phyloP scores from a whole-genome alignment of 768 basidiomycete genomes.

The Thelephora aurantiotincta region DNA sequence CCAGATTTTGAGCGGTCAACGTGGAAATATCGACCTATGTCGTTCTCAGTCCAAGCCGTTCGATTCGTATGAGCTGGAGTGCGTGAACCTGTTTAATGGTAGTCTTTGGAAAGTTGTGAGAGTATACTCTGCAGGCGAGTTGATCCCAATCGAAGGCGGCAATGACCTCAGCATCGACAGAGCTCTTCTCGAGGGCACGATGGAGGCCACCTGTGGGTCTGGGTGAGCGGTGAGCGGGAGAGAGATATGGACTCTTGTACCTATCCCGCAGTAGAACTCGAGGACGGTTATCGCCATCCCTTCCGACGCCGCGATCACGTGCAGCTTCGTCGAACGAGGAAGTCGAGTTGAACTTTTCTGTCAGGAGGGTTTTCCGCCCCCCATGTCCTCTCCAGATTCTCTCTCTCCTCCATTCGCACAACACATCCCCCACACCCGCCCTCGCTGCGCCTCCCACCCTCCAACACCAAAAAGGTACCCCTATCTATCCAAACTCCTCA shows the following conservation, averaged over 20 bases:
- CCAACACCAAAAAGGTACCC: conserved; percentile 22
- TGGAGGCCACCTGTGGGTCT: conserved; percentile 49
- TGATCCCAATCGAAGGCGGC: conserved; percentile 82
- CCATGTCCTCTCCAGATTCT: conserved; percentile 2
- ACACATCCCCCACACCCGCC: background rate
- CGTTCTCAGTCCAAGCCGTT: background rate
- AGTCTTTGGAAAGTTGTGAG: conserved; percentile 34
- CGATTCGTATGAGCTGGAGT: background rate
- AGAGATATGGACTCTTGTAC: conserved; percentile 21
- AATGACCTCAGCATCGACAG: conserved; percentile 30
- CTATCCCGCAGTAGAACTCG: conserved; percentile 78
- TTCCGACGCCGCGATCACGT: background rate
- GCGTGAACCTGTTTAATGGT: conserved; percentile 35
- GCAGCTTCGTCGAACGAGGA: background rate
- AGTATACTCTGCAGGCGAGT: conserved; percentile 55
- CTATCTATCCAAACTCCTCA: background rate
- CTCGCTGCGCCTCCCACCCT: conserved; percentile 12
- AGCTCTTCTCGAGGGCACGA: conserved; percentile 43
- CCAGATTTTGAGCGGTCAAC: conserved; percentile 34
- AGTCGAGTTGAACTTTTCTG: background rate
- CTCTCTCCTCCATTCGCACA: conserved; percentile 3
- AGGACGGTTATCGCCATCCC: conserved; percentile 13
- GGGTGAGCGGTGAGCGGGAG: background rate
- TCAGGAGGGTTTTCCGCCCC: background rate
- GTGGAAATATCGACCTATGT: conserved; percentile 45